These are phyloP conservation scores for Tardiomyces digboiensis DNA, from an alignment of 1,139 yeast genomes.

Conservation along the genomic window DNA sequence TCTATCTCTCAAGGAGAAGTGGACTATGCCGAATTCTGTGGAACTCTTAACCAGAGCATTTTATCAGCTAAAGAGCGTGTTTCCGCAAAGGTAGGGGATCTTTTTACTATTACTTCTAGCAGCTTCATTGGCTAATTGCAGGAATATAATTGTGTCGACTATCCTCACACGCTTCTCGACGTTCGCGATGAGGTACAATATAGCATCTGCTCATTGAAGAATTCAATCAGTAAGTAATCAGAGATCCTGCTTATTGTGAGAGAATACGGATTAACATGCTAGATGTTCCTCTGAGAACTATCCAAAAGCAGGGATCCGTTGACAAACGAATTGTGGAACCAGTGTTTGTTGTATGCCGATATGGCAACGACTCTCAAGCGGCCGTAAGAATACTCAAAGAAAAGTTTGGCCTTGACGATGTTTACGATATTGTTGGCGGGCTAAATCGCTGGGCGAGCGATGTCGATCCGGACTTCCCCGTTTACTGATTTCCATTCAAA, in stretches of 20 bases:
- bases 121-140: constrained; percentile 19
- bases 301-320: constrained; percentile 18
- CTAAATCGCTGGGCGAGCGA: constrained; percentile 56
- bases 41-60: constrained; percentile 30
- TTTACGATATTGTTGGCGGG: constrained; percentile 70
- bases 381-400: constrained; percentile 53
- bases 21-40: constrained; percentile 71
- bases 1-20: constrained; percentile 38
- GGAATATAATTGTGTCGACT: constrained; percentile 28
- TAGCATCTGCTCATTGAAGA: constrained; percentile 50
- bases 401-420: constrained; percentile 38
- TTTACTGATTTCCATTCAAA: constrained; percentile 40
- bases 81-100: constrained; percentile 9
- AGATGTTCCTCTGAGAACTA: constrained; percentile 48
- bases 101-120: neutral
- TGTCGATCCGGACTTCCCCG: constrained; percentile 56
- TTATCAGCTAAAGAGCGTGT: constrained; percentile 34
- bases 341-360: constrained; percentile 58
- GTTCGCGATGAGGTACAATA: constrained; percentile 79
- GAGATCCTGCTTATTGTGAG: neutral
- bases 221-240: constrained; percentile 34
- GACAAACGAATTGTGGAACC: constrained; percentile 11
- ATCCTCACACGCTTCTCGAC: constrained; percentile 44
- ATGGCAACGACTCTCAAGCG: constrained; percentile 85
- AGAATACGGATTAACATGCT: neutral